Percentiles rank a stretch among this genome's conserved stretches.
These are phyloP conservation scores for Marvania coccoides DNA, from an alignment of 139 green algal species.

Conservation along the genomic window DNA sequence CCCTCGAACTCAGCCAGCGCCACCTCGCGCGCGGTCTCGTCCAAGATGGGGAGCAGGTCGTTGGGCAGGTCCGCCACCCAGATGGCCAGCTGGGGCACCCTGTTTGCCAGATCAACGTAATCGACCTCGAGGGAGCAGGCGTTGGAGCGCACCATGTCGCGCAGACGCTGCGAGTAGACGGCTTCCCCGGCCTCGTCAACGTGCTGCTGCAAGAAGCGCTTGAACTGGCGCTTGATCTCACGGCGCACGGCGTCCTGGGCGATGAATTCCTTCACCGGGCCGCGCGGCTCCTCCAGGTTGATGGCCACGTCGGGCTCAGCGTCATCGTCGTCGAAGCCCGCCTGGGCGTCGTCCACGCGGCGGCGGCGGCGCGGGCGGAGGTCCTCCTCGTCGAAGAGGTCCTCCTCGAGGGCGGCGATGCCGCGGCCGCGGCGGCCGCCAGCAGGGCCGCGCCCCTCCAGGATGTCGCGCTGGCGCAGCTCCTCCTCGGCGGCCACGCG, in stretches of 20 bases:
- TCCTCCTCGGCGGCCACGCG: slow-evolving; percentile 66
- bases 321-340: slow-evolving; percentile 21
- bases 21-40: slow-evolving; percentile 43
- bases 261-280: slow-evolving; percentile 58
- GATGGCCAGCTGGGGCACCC: slow-evolving; percentile 57
- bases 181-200: slow-evolving; percentile 36
- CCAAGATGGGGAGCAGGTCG: slow-evolving; percentile 72
- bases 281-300: slow-evolving; percentile 48
- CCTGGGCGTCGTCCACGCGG: slow-evolving; percentile 41
- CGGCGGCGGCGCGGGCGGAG: slow-evolving; percentile 31
- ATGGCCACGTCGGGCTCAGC: slow-evolving; percentile 35
- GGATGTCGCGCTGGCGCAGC: slow-evolving; percentile 52
- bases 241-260: slow-evolving; percentile 44
- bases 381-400: slow-evolving; percentile 33
- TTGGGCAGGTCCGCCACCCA: slow-evolving; percentile 76
- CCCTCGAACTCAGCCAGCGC: slow-evolving; percentile 44
- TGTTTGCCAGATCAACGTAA: slow-evolving; percentile 70
- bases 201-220: slow-evolving; percentile 56
- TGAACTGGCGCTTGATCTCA: slow-evolving; percentile 54
- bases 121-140: slow-evolving; percentile 74
- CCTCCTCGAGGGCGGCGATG: slow-evolving; percentile 51
- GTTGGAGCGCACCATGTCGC: slow-evolving; percentile 64
- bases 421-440: slow-evolving; percentile 32
- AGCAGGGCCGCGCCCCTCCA: slow-evolving; percentile 20
- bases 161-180: slow-evolving; percentile 52